Base-by-base conservation (phyloP, 345 rosid species). In the Populus ilicifolia region DNA sequence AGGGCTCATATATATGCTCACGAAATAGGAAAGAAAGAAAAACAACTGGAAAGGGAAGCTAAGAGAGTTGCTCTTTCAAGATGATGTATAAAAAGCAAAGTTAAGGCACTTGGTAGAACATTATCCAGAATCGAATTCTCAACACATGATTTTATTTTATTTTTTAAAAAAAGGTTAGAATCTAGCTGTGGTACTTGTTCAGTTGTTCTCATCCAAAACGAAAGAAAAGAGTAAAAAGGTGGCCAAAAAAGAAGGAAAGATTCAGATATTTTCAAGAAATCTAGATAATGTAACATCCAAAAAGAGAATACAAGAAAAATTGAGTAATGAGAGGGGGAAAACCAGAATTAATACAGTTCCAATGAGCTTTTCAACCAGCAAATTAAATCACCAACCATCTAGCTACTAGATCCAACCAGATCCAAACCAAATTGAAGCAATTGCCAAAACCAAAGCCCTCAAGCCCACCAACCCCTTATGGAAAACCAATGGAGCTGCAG, bases 341-440 rank as follows among this genome's bases (percentile, higher is more conserved):
- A 18, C 1, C 43, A 52, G 29, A 50, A 29, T 25, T 35, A 5
- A 18, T 67, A 17, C 46, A 10, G 33, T 21, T 39, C 20, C 72
- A 75, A 16, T 46, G 10, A 27, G 46, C n/a, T 67, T 41, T 10
- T 33, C 52, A 46, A 64, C 43, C 59, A 56, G 0, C 67, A 29
- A 38, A 11, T 23, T 29, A 67, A 52, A 20, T 18, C 52, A 36
- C 50, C 35, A n/a, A 39, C 27, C 44, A 41, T 0, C 44, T 3
- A 18, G 33, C 48, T 2, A n/a, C 78, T 78, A 80, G 82, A 86
- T 74, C 82, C 83, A 84, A 39, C 86, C 82, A 76, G 72, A 78
- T 63, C 83, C 83, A 29, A 84, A 30, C 85, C 76, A 81, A 35
- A 83, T 33, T 16, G 70, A 79, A 80, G 78, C 78, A 69, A 79